phyloP scores from a whole-genome alignment of 768 basidiomycete genomes.

The Collybia mongolica region DNA sequence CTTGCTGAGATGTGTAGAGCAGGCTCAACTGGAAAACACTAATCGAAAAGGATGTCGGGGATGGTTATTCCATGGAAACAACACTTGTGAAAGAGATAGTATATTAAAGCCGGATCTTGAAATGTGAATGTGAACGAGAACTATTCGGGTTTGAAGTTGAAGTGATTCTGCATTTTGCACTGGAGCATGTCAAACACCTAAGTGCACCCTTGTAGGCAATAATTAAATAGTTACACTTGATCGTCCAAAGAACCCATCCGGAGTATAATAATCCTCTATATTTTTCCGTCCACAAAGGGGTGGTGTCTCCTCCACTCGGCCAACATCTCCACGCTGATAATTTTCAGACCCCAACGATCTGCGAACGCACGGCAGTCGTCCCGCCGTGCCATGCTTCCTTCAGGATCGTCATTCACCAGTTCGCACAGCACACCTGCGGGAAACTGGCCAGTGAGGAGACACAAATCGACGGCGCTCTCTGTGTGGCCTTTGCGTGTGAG shows the following conservation, averaged over 20 bases:
- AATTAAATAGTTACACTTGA: not conserved
- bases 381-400: constrained; percentile 90
- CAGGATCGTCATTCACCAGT: constrained; percentile 86
- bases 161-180: too few relatives aligned
- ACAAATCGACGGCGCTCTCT: constrained; percentile 87
- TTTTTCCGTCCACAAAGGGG: constrained; percentile 12
- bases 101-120: too few relatives aligned
- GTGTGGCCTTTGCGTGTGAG: constrained; percentile 91
- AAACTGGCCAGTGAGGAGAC: constrained; percentile 64
- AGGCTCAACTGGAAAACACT: too few relatives aligned
- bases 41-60: too few relatives aligned
- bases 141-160: too few relatives aligned
- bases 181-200: too few relatives aligned
- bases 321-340: constrained; percentile 92
- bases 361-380: constrained; percentile 95
- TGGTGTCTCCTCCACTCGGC: constrained; percentile 45
- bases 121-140: too few relatives aligned
- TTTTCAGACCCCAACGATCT: constrained; percentile 83
- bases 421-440: constrained; percentile 90
- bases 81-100: too few relatives aligned
- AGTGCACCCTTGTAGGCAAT: too few relatives aligned
- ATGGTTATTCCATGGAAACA: too few relatives aligned
- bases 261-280: not conserved
- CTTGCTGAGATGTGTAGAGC: too few relatives aligned
- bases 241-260: not conserved